Evolutionary conservation across 495 filamentous ascomycete genomes (phyloP).

Genomic region (Venustampulla echinocandica): DNA sequence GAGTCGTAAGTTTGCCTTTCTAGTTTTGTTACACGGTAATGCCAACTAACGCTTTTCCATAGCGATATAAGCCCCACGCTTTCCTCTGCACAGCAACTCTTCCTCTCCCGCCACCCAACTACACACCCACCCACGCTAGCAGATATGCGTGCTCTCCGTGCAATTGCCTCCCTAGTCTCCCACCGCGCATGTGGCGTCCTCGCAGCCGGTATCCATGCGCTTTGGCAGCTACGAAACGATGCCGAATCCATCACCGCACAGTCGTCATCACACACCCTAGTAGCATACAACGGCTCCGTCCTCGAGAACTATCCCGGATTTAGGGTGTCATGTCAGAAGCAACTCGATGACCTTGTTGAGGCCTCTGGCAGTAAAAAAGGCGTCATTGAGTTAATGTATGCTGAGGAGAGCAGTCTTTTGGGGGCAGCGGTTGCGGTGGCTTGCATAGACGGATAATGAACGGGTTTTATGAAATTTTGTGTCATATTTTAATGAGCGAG

Average conservation of each 20-base stretch:
- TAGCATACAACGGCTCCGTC: constrained; percentile 57
- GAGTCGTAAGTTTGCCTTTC: constrained; percentile 39
- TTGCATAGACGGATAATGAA: constrained; percentile 26
- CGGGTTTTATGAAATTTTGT: not conserved
- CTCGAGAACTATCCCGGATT: constrained; percentile 58
- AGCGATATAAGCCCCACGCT: constrained; percentile 10
- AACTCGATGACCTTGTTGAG: constrained; percentile 40
- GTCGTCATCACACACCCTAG: constrained; percentile 27
- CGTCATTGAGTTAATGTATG: constrained; percentile 42
- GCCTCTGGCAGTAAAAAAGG: constrained; percentile 21
- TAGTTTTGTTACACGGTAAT: not conserved
- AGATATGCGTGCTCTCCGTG: constrained; percentile 46
- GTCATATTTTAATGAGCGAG: not conserved
- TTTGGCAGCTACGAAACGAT: constrained; percentile 48
- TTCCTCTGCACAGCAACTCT: constrained; percentile 9
- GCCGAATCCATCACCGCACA: constrained; percentile 29
- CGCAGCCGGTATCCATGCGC: constrained; percentile 51
- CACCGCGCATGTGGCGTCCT: constrained; percentile 54
- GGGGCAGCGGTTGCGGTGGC: constrained; percentile 53
- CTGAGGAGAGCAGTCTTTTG: constrained; percentile 51
- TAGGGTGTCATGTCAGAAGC: constrained; percentile 36
- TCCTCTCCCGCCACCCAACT: constrained; percentile 35
- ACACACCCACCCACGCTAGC: constrained; percentile 29
- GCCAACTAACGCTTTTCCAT: not conserved
- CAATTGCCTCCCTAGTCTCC: constrained; percentile 46